These are phyloP conservation scores for Wallemia hederae DNA, from an alignment of 1,284 basidiomycete genomes.

Conservation along the genomic window DNA sequence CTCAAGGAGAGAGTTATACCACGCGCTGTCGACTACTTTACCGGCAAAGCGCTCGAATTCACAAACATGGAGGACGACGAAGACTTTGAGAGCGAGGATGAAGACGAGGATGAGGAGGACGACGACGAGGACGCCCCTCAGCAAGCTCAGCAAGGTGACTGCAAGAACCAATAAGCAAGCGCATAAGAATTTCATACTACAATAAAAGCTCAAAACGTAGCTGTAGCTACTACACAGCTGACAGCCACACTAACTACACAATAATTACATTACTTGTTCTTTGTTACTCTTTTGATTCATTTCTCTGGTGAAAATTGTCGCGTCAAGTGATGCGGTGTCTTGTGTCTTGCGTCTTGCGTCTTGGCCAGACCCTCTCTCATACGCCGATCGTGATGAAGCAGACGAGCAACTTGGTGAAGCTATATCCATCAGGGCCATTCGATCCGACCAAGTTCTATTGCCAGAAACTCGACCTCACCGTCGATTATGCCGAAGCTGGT, in stretches of 20 bases:
- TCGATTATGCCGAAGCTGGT: not conserved
- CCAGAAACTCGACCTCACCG: not conserved
- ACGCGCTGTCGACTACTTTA: constrained; percentile 81
- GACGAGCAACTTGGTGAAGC: not conserved
- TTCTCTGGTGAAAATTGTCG: no score
- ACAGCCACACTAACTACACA: no score
- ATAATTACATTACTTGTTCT: not conserved
- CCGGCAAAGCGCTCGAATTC: constrained; percentile 76
- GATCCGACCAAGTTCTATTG: not conserved
- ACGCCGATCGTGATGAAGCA: not conserved
- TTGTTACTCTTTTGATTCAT: not conserved
- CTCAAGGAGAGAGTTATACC: constrained; percentile 92
- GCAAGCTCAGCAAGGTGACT: not conserved
- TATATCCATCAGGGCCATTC: not conserved
- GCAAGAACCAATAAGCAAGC: not conserved
- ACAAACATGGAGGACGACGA: constrained; percentile 43
- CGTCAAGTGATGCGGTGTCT: no score
- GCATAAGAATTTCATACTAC: not conserved
- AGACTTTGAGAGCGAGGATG: constrained; percentile 32
- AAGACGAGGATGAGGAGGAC: constrained; percentile 21
- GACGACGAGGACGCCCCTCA: not conserved
- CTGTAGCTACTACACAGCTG: no score
- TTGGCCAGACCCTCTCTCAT: not conserved
- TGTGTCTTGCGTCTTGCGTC: no score
- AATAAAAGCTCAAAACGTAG: not conserved